Evolutionary conservation across 257 asterid species (phyloP).

Genomic region (Striga asiatica): DNA sequence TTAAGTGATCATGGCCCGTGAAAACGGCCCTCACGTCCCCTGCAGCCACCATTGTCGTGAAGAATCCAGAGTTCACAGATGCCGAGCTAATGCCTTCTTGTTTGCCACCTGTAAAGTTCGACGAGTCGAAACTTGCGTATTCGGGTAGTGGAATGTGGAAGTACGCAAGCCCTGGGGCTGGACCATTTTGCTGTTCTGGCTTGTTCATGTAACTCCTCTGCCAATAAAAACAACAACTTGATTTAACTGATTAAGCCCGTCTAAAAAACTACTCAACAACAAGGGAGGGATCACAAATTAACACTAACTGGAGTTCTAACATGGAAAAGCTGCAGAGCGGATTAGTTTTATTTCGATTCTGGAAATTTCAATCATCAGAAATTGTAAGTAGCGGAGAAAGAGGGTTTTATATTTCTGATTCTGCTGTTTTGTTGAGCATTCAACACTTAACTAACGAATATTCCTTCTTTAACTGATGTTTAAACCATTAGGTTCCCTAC

Average conservation of each 20-base stretch:
- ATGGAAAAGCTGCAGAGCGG: no score
- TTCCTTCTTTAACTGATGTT: no score
- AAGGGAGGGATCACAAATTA: no score
- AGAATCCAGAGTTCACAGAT: conserved; percentile 73
- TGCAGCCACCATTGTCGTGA: conserved; percentile 67
- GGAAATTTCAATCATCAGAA: no score
- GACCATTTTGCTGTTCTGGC: conserved; percentile 53
- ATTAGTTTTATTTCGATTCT: no score
- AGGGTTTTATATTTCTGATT: no score
- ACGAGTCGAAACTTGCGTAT: conserved; percentile 59
- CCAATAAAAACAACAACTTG: conserved; percentile 8
- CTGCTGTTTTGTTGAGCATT: no score
- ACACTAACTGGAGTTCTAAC: no score
- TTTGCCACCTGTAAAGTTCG: conserved; percentile 66
- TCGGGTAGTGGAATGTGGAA: conserved; percentile 96
- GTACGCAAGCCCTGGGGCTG: conserved; percentile 82
- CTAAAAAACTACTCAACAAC: neutral
- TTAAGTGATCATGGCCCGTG: conserved; percentile 86
- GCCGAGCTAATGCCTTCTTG: conserved; percentile 94
- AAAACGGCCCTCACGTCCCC: conserved; percentile 94
- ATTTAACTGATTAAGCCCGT: neutral
- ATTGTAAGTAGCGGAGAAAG: no score
- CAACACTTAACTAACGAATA: no score
- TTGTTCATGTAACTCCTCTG: conserved; percentile 46
- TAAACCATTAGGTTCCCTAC: no score